phyloP scores from a whole-genome alignment of 257 asterid genomes.

The Marsdenia floribunda region DNA sequence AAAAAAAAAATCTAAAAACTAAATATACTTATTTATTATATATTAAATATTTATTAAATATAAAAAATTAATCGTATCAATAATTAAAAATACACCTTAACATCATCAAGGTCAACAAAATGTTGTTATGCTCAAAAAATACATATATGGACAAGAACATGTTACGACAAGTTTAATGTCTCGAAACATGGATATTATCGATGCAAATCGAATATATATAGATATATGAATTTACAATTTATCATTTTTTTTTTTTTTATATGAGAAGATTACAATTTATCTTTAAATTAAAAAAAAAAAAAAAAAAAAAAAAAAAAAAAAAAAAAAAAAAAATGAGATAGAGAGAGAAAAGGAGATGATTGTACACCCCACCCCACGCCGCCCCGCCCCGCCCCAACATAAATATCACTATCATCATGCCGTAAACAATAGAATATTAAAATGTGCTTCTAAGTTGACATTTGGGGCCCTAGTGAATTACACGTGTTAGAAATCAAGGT shows the following conservation, averaged over 20 bases:
- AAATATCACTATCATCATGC: constrained; percentile 14
- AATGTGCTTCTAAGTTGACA: constrained; percentile 17
- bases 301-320: no score
- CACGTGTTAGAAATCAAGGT: not conserved
- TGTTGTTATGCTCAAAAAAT: not conserved
- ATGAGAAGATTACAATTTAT: not conserved
- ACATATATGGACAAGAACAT: not conserved
- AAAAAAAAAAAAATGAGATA: no score
- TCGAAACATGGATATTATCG: not conserved
- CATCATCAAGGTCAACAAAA: no score
- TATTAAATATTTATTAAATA: no score
- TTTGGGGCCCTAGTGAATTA: constrained; percentile 7
- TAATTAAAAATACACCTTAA: no score
- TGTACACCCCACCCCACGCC: constrained; percentile 10
- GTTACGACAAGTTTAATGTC: not conserved
- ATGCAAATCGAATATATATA: not conserved
- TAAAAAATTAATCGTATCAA: no score
- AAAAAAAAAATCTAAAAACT: no score
- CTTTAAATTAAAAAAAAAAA: not conserved
- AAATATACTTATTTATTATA: no score
- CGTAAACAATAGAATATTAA: not conserved
- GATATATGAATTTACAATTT: no score
- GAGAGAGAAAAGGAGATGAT: not conserved
- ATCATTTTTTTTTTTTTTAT: no score
- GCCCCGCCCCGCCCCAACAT: not conserved